Percentiles rank a stretch among this genome's conserved stretches.
Evolutionary conservation across 805 yeast genomes (phyloP).

Genomic region (Sugiyamaella smithiae): DNA sequence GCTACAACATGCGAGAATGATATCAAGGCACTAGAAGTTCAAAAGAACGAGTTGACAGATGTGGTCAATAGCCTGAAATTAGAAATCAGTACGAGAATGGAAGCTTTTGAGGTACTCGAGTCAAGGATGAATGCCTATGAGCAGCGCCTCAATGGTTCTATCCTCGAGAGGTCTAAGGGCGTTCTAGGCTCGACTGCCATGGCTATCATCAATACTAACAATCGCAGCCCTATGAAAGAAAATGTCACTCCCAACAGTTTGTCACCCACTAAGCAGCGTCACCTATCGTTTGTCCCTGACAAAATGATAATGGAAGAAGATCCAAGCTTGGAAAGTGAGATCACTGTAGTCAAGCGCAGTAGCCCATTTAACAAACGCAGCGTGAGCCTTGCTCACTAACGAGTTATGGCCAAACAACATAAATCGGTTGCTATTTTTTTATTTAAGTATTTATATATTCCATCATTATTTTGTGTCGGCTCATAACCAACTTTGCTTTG

Average conservation of each 20-base stretch:
- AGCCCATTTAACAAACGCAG: constrained; percentile 16
- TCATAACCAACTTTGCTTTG: no score
- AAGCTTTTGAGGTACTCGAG: constrained; percentile 32
- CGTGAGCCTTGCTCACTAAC: constrained; percentile 12
- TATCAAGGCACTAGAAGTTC: neutral
- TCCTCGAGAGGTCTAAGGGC: constrained; percentile 32
- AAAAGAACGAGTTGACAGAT: neutral
- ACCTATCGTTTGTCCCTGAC: constrained; percentile 19
- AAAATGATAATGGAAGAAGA: constrained; percentile 12
- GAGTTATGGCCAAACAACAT: no score
- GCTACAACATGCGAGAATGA: neutral
- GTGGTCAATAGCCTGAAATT: constrained; percentile 27
- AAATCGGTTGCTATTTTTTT: no score
- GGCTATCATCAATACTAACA: constrained; percentile 24
- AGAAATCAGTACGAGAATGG: constrained; percentile 27
- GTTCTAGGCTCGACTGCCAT: constrained; percentile 30
- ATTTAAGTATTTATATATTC: no score
- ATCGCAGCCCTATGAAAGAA: constrained; percentile 1
- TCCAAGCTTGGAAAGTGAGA: constrained; percentile 18
- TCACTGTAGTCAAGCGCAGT: constrained; percentile 17
- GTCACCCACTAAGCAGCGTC: constrained; percentile 6
- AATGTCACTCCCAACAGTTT: neutral
- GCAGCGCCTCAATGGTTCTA: constrained; percentile 28
- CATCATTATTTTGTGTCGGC: no score
- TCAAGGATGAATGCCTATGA: constrained; percentile 27